Percentiles rank a stretch among this genome's conserved stretches.
Evolutionary conservation across 1,139 yeast species (phyloP).

Genomic region (Pichia kudriavzevii): DNA sequence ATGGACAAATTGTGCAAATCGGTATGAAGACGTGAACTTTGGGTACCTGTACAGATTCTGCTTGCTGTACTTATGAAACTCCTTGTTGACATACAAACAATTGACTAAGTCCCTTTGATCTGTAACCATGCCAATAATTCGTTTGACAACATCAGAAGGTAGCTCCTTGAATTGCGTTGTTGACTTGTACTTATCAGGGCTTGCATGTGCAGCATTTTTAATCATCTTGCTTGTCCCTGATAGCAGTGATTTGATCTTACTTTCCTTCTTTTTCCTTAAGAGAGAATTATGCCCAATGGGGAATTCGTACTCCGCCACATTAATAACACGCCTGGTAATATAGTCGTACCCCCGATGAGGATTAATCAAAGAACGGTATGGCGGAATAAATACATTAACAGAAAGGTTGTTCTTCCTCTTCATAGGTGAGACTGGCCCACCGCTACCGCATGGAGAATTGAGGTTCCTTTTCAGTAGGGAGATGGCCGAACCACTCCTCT

Average conservation of each 20-base stretch:
- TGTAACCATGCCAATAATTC: slow-evolving; percentile 19
- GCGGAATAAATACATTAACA: no score
- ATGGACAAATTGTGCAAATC: slow-evolving; percentile 73
- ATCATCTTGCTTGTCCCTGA: slow-evolving; percentile 23
- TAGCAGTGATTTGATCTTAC: slow-evolving; percentile 18
- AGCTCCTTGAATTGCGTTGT: slow-evolving; percentile 20
- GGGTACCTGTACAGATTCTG: slow-evolving; percentile 49
- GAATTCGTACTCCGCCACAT: no score
- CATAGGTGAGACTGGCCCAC: no score
- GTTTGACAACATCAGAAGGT: slow-evolving; percentile 28
- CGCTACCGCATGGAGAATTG: no score
- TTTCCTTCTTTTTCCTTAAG: slow-evolving; percentile 11
- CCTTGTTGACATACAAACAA: slow-evolving; percentile 44
- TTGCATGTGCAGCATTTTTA: no score
- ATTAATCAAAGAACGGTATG: slow-evolving; percentile 27
- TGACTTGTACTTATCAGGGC: no score
- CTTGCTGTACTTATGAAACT: slow-evolving; percentile 46
- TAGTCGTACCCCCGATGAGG: slow-evolving; percentile 27
- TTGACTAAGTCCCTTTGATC: slow-evolving; percentile 30
- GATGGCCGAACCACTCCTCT: no score
- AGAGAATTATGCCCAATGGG: no score
- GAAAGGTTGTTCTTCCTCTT: no score
- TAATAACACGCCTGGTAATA: no score
- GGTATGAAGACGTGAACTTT: slow-evolving; percentile 54
- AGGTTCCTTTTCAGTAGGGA: no score